phyloP scores from a whole-genome alignment of 176 grass and related monocot genomes.

The Oryza rufipogon region DNA sequence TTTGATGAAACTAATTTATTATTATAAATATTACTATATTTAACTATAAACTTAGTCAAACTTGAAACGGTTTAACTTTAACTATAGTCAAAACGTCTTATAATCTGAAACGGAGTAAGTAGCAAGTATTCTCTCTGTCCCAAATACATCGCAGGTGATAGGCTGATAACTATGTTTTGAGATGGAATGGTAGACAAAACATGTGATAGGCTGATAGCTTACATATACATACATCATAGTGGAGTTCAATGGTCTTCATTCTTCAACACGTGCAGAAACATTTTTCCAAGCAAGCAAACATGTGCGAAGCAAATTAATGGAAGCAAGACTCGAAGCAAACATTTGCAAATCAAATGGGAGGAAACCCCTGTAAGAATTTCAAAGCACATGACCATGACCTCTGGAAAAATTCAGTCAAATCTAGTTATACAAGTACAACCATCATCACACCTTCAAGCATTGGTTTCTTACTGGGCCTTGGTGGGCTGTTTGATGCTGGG shows the following conservation, averaged over 20 bases:
- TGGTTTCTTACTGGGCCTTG: too few relatives aligned
- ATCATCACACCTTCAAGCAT: background rate
- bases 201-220: background rate
- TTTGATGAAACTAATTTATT: too few relatives aligned
- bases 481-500: too few relatives aligned
- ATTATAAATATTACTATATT: too few relatives aligned
- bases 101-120: too few relatives aligned
- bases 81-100: too few relatives aligned
- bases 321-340: background rate
- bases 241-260: constrained; percentile 2
- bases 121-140: too few relatives aligned
- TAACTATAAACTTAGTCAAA: too few relatives aligned
- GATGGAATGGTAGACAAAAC: background rate
- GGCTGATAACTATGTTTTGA: too few relatives aligned
- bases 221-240: background rate
- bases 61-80: too few relatives aligned
- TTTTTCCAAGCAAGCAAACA: background rate
- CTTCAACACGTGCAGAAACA: background rate
- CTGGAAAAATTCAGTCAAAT: background rate
- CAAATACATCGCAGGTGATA: too few relatives aligned
- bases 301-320: constrained; percentile 15
- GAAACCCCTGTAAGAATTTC: background rate
- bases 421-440: background rate
- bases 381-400: background rate
- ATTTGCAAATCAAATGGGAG: background rate